phyloP scores from a whole-genome alignment of 2,329 filamentous ascomycete genomes.

The Fusarium nanum region DNA sequence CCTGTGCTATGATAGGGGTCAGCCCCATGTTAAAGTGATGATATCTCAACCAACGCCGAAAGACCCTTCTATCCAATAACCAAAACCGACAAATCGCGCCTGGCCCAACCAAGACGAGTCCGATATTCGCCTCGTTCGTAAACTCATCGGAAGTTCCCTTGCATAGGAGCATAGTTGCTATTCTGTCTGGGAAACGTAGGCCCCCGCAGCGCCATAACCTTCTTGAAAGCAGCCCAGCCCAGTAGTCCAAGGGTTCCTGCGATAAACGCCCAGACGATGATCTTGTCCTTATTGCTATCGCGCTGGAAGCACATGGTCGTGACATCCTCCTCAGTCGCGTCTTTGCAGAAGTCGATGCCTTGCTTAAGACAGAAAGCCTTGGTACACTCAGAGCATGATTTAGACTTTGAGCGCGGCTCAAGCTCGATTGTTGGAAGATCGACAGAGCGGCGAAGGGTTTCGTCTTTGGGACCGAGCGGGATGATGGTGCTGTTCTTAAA shows the following conservation, averaged over 20 bases:
- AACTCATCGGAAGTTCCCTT: slow-evolving; percentile 38
- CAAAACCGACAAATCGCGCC: not conserved
- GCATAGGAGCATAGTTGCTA: slow-evolving; percentile 49
- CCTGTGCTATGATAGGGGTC: slow-evolving; percentile 4
- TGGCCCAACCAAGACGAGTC: not conserved
- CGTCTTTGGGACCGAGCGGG: slow-evolving; percentile 63
- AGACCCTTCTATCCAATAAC: slow-evolving; percentile 13
- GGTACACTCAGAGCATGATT: slow-evolving; percentile 71
- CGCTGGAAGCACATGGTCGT: slow-evolving; percentile 74
- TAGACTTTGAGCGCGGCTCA: slow-evolving; percentile 53
- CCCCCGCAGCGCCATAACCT: slow-evolving; percentile 57
- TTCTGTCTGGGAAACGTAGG: slow-evolving; percentile 47
- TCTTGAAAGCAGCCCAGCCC: slow-evolving; percentile 68
- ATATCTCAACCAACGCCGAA: slow-evolving; percentile 24
- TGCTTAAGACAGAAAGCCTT: slow-evolving; percentile 72
- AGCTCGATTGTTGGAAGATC: slow-evolving; percentile 26
- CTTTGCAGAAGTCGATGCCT: slow-evolving; percentile 71
- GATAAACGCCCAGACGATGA: slow-evolving; percentile 74
- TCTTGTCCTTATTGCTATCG: slow-evolving; percentile 73
- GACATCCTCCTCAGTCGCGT: slow-evolving; percentile 70
- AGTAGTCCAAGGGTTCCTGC: slow-evolving; percentile 68
- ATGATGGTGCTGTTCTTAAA: slow-evolving; percentile 77
- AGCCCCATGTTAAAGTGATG: slow-evolving; percentile 16
- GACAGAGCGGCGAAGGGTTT: slow-evolving; percentile 41
- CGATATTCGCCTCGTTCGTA: not conserved